Evolutionary conservation across 192 early-diverging fungal genomes (phyloP).

Genomic region (Bifiguratus adelaidae): DNA sequence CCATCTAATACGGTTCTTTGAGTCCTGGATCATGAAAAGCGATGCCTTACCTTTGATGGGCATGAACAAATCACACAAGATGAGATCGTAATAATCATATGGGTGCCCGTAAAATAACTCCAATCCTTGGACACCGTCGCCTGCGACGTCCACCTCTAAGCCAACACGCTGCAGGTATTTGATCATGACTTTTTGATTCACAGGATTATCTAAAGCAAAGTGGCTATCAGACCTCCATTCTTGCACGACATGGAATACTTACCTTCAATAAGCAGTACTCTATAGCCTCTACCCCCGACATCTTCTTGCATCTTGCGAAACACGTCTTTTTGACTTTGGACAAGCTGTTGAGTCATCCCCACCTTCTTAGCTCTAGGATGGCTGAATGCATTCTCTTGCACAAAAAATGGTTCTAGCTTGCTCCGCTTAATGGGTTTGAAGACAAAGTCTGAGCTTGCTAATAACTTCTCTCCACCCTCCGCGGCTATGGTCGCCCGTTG

Average conservation of each 20-base stretch:
- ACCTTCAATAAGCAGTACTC: constrained; percentile 40
- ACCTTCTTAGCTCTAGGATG: constrained; percentile 4
- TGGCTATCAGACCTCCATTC: not conserved
- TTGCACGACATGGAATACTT: not conserved
- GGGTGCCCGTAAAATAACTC: constrained; percentile 29
- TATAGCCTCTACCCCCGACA: constrained; percentile 32
- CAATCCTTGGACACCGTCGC: constrained; percentile 33
- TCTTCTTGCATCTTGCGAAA: constrained; percentile 37
- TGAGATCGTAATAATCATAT: constrained; percentile 28
- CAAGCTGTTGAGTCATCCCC: constrained; percentile 29
- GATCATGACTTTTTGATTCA: constrained; percentile 44
- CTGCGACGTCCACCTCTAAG: constrained; percentile 27
- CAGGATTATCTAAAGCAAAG: constrained; percentile 31
- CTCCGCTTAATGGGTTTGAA: constrained; percentile 43
- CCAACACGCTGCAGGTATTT: constrained; percentile 35
- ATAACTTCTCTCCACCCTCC: constrained; percentile 21
- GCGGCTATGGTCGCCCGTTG: constrained; percentile 37
- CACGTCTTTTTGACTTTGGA: constrained; percentile 32
- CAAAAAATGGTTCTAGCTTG: constrained; percentile 33
- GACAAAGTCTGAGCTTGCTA: constrained; percentile 32
- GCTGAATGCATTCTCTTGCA: not conserved
- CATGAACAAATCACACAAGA: constrained; percentile 49
- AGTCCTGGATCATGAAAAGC: not conserved
- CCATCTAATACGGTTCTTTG: constrained; percentile 22
- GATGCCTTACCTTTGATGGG: constrained; percentile 31